Evolutionary conservation across 1,139 yeast species (phyloP), one percentile per base, ranked within the genome.

Genomic region (Hemisphaericaspora subhashii): DNA sequence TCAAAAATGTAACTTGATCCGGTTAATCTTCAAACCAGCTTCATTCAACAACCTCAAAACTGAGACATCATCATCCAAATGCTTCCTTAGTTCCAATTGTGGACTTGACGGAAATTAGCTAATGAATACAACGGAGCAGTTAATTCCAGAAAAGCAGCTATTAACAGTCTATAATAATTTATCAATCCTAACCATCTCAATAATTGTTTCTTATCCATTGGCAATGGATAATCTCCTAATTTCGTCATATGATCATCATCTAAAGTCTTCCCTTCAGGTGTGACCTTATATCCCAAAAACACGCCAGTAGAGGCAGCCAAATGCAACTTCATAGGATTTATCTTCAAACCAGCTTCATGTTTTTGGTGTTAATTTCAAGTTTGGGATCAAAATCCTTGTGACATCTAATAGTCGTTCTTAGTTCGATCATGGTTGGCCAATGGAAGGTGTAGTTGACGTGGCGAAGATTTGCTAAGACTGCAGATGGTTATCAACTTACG

Each of bases 321-420:
- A 5, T 28, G 14, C n/a, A 28, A 28, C 5, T 28, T 28, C 31
- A 15, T 16, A 10, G 31, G 31, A 15, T 28, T 28, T 4, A 28
- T 28, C n/a, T 28, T 28, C 22, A 28, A 28, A 28, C 22, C 22
- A 7, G 22, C 31, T n/a, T n/a, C n/a, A n/a, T n/a, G n/a, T n/a
- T n/a, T n/a, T n/a, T n/a, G n/a, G n/a, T n/a, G n/a, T n/a, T n/a
- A n/a, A n/a, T n/a, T n/a, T n/a, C n/a, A n/a, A n/a, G n/a, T n/a
- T n/a, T n/a, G n/a, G n/a, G n/a, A n/a, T n/a, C n/a, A n/a, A n/a
- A n/a, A n/a, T n/a, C n/a, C n/a, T n/a, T n/a, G n/a, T n/a, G n/a
- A n/a, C n/a, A n/a, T n/a, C n/a, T n/a, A n/a, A n/a, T n/a, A n/a
- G n/a, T n/a, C n/a, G n/a, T n/a, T n/a, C n/a, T n/a, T n/a, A n/a